Conservation (phyloP, 2,329 filamentous ascomycete species). For the Phaeomoniella chlamydospora region DNA sequence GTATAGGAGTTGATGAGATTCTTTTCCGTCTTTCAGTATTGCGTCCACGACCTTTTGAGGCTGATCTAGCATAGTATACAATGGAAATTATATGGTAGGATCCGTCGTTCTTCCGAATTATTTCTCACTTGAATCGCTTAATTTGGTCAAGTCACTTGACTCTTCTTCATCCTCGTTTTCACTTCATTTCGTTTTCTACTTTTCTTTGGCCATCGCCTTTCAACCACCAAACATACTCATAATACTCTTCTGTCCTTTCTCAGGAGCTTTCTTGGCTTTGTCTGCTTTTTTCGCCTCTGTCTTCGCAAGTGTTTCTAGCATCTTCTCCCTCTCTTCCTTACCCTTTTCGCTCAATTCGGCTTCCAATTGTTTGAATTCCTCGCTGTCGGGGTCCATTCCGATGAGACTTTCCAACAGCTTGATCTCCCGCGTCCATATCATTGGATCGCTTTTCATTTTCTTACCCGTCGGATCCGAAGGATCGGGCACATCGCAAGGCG, state of each 20-base stretch:
- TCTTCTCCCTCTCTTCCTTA: constrained; percentile 56
- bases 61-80: too few relatives aligned
- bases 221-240: constrained; percentile 12
- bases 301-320: constrained; percentile 60
- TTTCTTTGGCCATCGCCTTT: neutral
- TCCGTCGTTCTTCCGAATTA: too few relatives aligned
- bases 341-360: constrained; percentile 53
- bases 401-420: constrained; percentile 83
- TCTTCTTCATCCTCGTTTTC: too few relatives aligned
- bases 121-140: too few relatives aligned
- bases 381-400: constrained; percentile 63
- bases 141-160: too few relatives aligned
- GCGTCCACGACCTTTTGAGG: too few relatives aligned
- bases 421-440: constrained; percentile 85
- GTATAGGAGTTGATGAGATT: too few relatives aligned
- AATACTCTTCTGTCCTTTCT: constrained; percentile 29
- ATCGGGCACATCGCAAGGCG: constrained; percentile 67
- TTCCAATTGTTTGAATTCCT: constrained; percentile 56
- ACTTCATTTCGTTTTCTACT: constrained; percentile 2
- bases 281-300: constrained; percentile 43
- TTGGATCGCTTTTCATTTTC: constrained; percentile 49
- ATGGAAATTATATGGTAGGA: too few relatives aligned
- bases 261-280: constrained; percentile 39
- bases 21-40: too few relatives aligned
- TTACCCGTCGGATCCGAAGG: constrained; percentile 9